These are phyloP conservation scores for Verticillium nonalfalfae DNA, from an alignment of 2,329 filamentous ascomycete species.

Conservation along the genomic window DNA sequence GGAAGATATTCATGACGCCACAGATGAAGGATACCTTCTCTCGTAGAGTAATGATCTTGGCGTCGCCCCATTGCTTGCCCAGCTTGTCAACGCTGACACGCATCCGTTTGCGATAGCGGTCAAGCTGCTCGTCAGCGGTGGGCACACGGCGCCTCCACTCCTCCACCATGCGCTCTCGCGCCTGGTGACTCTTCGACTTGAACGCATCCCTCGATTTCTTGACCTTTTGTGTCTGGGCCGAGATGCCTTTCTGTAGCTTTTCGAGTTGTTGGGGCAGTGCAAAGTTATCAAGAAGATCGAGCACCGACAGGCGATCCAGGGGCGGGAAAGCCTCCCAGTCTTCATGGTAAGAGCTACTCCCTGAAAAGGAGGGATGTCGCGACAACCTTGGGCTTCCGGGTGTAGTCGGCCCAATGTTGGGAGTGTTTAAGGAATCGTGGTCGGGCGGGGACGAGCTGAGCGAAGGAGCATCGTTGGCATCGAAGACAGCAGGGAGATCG, in stretches of 20 bases:
- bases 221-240: slow-evolving; percentile 78
- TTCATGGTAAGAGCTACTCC: slow-evolving; percentile 77
- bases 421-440: slow-evolving; percentile 39
- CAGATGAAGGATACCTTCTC: slow-evolving; percentile 97
- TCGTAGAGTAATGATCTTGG: slow-evolving; percentile 76
- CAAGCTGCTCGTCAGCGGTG: slow-evolving; percentile 84
- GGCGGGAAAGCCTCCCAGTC: slow-evolving; percentile 85
- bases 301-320: slow-evolving; percentile 80
- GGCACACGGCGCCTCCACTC: slow-evolving; percentile 86
- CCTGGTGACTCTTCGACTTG: slow-evolving; percentile 67
- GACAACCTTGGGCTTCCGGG: slow-evolving; percentile 56
- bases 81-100: slow-evolving; percentile 82
- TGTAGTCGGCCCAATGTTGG: slow-evolving; percentile 38
- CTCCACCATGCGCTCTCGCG: slow-evolving; percentile 85
- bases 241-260: slow-evolving; percentile 78
- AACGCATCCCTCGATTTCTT: slow-evolving; percentile 75
- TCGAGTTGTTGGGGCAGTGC: slow-evolving; percentile 86
- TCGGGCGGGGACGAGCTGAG: slow-evolving; percentile 36
- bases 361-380: slow-evolving; percentile 75
- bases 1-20: slow-evolving; percentile 94
- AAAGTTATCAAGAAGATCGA: slow-evolving; percentile 92
- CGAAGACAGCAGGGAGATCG: slow-evolving; percentile 33
- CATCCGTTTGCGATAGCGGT: slow-evolving; percentile 86
- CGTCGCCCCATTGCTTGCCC: slow-evolving; percentile 80
- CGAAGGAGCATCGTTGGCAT: slow-evolving; percentile 33